These are phyloP conservation scores for Cucumis cinereus DNA, from an alignment of 306 rosid genomes.

Conservation along the genomic window DNA sequence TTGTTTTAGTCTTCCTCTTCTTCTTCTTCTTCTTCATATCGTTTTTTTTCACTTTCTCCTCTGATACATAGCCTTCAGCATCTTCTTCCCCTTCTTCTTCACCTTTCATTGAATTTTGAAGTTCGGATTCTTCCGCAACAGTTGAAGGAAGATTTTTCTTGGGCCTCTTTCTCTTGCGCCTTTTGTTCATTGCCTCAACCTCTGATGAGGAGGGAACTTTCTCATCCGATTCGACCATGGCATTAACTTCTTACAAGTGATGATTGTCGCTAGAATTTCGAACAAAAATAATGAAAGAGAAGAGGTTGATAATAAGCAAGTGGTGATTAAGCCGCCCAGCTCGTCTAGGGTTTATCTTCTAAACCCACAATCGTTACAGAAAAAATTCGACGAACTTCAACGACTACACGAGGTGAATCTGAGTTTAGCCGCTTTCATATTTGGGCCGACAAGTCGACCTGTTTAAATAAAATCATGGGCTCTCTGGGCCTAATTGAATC, in stretches of 20 bases:
- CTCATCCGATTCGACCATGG: conserved; percentile 27
- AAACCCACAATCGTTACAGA: not conserved
- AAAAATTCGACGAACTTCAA: not conserved
- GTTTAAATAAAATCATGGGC: not conserved
- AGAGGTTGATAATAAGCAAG: not conserved
- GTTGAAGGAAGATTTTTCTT: conserved; percentile 12
- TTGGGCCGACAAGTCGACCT: not conserved
- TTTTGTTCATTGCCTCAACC: conserved; percentile 21
- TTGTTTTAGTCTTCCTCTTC: conserved; percentile 8
- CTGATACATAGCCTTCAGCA: not conserved
- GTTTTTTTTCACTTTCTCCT: conserved; percentile 9
- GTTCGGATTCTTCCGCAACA: not conserved
- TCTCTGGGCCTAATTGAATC: not conserved
- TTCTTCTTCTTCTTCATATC: not conserved
- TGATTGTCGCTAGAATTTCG: not conserved
- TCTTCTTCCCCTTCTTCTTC: not conserved
- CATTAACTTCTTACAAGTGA: not conserved
- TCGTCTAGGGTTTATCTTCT: not conserved
- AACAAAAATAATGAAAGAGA: not conserved
- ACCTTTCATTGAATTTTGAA: not conserved
- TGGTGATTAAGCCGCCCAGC: not conserved
- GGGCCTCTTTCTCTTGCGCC: conserved; percentile 51
- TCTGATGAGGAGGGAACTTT: conserved; percentile 2
- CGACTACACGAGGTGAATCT: no score
- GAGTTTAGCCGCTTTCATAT: not conserved